Conservation (phyloP, 768 basidiomycete genomes). For the Chalciporus piperatus region DNA sequence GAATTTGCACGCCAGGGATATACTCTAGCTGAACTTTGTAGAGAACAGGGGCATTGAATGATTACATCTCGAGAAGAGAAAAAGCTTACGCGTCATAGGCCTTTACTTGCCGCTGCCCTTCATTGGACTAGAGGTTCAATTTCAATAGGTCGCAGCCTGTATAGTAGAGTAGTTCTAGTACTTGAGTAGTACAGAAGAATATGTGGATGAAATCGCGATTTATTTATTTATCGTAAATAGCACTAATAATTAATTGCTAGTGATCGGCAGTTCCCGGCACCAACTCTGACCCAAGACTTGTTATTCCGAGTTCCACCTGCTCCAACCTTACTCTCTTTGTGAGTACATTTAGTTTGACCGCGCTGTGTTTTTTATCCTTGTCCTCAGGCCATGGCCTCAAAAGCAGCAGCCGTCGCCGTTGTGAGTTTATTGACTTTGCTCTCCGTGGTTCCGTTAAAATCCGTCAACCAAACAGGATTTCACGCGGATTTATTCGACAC, state of each 20-base stretch:
- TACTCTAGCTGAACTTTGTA: no score
- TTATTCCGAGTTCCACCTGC: conserved; percentile 17
- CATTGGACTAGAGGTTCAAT: no score
- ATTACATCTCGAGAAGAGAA: no score
- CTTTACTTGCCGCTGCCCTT: no score
- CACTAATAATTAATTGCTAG: conserved; percentile 9
- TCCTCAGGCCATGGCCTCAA: conserved; percentile 58
- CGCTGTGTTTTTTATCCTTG: conserved; percentile 1
- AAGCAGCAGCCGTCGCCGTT: conserved; percentile 67
- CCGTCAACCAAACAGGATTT: conserved; percentile 58
- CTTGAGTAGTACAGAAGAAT: no score
- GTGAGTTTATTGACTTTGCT: conserved; percentile 34
- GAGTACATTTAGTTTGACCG: neutral
- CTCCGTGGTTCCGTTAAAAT: conserved; percentile 1
- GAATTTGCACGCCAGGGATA: no score
- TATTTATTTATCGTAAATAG: conserved; percentile 2
- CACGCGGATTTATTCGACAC: conserved; percentile 74
- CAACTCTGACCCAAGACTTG: conserved; percentile 11
- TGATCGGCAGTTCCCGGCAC: conserved; percentile 30
- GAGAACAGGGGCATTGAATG: no score
- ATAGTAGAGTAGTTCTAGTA: no score
- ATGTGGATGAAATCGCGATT: no score
- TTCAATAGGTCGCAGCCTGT: no score
- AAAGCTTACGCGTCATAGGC: no score
- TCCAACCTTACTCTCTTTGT: conserved; percentile 4